These are phyloP conservation scores for Backusella morwellensis DNA, from an alignment of 192 early-diverging fungal species.

Conservation along the genomic window DNA sequence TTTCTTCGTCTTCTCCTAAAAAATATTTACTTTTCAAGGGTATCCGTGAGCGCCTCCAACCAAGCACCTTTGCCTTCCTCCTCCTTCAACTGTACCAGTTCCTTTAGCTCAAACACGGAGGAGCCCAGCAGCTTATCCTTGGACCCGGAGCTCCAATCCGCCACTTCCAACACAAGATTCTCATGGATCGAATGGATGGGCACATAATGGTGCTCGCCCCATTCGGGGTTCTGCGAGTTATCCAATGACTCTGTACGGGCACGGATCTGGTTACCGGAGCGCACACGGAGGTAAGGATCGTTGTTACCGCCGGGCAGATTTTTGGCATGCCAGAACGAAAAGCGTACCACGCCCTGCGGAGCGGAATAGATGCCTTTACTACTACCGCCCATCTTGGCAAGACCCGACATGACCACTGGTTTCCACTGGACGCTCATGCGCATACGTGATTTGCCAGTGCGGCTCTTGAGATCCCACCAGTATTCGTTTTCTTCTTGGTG, in stretches of 20 bases:
- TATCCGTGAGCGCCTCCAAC: constrained; percentile 9
- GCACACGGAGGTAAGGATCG: constrained; percentile 78
- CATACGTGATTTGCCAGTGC: constrained; percentile 5
- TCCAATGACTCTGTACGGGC: constrained; percentile 68
- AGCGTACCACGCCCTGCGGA: constrained; percentile 69
- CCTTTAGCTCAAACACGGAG: constrained; percentile 44
- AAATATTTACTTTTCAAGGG: neutral
- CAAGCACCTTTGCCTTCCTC: constrained; percentile 17
- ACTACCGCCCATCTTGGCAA: neutral
- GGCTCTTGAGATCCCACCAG: constrained; percentile 34
- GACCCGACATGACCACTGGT: constrained; percentile 64
- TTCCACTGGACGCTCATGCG: constrained; percentile 55
- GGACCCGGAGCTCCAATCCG: constrained; percentile 71
- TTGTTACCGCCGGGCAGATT: constrained; percentile 56
- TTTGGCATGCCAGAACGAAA: constrained; percentile 68
- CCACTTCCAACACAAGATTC: constrained; percentile 61
- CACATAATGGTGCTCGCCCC: constrained; percentile 80
- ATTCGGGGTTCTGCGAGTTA: constrained; percentile 77
- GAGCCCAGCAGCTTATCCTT: constrained; percentile 77
- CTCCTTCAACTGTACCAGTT: constrained; percentile 16
- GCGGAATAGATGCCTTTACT: neutral
- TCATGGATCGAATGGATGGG: constrained; percentile 70
- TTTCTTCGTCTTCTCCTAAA: neutral
- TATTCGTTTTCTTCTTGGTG: constrained; percentile 17
- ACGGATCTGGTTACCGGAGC: constrained; percentile 50